Evolutionary conservation across 495 filamentous ascomycete genomes (phyloP).

Genomic region (Neurospora sp.): DNA sequence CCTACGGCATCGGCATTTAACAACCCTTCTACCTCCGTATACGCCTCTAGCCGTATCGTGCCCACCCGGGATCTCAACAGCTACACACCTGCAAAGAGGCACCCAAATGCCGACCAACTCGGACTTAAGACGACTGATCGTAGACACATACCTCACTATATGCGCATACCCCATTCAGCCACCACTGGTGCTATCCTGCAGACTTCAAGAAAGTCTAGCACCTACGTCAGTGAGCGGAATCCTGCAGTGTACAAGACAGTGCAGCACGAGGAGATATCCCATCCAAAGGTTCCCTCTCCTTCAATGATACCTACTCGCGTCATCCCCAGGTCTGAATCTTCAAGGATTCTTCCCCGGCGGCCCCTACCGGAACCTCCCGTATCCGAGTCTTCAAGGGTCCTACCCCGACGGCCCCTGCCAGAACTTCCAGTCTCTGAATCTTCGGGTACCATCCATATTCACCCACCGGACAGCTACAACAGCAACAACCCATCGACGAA

Average conservation of each 20-base stretch:
- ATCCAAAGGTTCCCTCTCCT: neutral
- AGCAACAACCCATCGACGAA: neutral
- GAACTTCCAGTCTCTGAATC: neutral
- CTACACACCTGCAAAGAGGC: neutral
- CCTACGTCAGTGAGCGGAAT: neutral
- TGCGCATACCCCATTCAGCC: slow-evolving; percentile 15
- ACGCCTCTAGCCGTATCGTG: slow-evolving; percentile 5
- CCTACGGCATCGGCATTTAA: slow-evolving; percentile 12
- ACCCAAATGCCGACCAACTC: neutral
- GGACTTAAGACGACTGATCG: neutral
- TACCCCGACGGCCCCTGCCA: neutral
- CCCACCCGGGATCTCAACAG: neutral
- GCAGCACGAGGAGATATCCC: neutral
- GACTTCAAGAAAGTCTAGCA: neutral
- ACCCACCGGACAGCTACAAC: neutral
- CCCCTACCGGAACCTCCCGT: neutral
- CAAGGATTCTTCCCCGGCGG: neutral
- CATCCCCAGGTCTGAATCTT: neutral
- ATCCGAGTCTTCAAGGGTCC: neutral
- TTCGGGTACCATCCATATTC: neutral
- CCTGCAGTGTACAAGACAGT: neutral
- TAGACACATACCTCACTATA: neutral
- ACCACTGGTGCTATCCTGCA: slow-evolving; percentile 20
- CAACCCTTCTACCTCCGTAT: slow-evolving; percentile 13
- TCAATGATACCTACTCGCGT: neutral